phyloP scores from a whole-genome alignment of 805 yeast genomes.

The Cyberlindnera americana region DNA sequence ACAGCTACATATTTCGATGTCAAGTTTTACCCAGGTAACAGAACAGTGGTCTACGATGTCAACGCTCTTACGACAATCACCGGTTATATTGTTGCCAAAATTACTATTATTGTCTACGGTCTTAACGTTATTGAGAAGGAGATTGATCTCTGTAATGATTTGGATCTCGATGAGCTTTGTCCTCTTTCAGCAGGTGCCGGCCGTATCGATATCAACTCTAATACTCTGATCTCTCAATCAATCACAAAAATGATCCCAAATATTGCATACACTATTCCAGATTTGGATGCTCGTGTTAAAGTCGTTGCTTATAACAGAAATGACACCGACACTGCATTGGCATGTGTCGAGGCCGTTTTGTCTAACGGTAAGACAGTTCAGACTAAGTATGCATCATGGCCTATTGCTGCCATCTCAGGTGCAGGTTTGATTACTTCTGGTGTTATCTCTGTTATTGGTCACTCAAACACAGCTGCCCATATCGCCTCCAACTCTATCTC shows the following conservation, averaged over 20 bases:
- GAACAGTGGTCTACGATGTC: constrained; percentile 60
- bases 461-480: constrained; percentile 90
- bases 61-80: constrained; percentile 77
- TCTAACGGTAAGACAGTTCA: constrained; percentile 92
- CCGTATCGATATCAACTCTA: constrained; percentile 66
- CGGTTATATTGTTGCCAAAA: constrained; percentile 60
- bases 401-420: constrained; percentile 88
- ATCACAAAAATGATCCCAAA: constrained; percentile 62
- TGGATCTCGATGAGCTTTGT: constrained; percentile 59
- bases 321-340: constrained; percentile 53
- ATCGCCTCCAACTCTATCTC: constrained; percentile 96
- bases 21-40: constrained; percentile 61
- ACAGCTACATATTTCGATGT: constrained; percentile 84
- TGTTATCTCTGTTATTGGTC: constrained; percentile 80
- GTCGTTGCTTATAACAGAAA: constrained; percentile 57
- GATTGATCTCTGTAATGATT: constrained; percentile 63
- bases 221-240: constrained; percentile 39
- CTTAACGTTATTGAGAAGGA: constrained; percentile 52
- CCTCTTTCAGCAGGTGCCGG: constrained; percentile 88
- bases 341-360: constrained; percentile 88
- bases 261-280: constrained; percentile 88
- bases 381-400: constrained; percentile 91
- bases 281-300: constrained; percentile 86
- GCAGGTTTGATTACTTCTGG: constrained; percentile 87
- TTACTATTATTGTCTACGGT: constrained; percentile 78